Evolutionary conservation across 2,329 filamentous ascomycete species (phyloP).

Genomic region (Xylaria sp.): DNA sequence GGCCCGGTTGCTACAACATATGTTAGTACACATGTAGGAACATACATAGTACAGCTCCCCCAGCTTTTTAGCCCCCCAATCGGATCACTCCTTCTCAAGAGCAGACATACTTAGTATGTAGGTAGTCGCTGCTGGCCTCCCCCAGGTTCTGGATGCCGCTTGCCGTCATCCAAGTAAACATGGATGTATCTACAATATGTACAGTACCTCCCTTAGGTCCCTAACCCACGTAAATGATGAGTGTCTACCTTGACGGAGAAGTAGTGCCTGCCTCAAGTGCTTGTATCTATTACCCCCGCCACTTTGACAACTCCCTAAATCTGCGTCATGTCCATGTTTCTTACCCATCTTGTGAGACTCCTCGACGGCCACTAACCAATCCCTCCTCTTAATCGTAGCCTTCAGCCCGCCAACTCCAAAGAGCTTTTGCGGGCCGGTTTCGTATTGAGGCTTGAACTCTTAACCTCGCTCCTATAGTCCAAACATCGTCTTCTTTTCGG

Average conservation of each 20-base stretch:
- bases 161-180: background rate
- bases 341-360: background rate
- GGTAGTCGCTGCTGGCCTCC: background rate
- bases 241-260: background rate
- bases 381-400: background rate
- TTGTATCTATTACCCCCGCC: too few species aligned
- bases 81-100: background rate
- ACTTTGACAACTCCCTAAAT: too few species aligned
- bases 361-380: background rate
- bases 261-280: background rate
- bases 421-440: background rate
- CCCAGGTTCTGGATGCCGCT: slow-evolving; percentile 16
- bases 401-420: background rate
- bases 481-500: background rate
- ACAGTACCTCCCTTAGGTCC: background rate
- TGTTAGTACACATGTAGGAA: too few species aligned
- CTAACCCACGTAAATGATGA: background rate
- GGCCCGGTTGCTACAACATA: slow-evolving; percentile 7
- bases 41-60: background rate
- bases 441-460: background rate
- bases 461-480: slow-evolving; percentile 4
- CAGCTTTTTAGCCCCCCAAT: background rate
- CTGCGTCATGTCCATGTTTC: background rate
- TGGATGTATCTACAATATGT: background rate
- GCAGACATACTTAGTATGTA: too few species aligned